Evolutionary conservation across 352 stramenopile species (phyloP).

Genomic region (Phytopythium oedochilum): DNA sequence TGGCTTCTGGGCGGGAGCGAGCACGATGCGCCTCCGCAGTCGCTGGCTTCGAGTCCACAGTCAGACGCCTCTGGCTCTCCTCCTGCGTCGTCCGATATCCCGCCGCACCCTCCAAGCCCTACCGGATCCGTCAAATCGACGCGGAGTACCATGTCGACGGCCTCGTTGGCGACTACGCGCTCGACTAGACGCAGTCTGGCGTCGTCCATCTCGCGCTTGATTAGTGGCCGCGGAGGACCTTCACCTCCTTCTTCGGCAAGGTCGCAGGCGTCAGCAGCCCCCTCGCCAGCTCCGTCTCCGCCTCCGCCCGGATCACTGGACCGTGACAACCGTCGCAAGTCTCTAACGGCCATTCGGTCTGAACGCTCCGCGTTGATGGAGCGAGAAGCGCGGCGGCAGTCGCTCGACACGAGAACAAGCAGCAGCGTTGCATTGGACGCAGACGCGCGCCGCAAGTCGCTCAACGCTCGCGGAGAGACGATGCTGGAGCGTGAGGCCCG

Average conservation of each 20-base stretch:
- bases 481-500: constrained; percentile 24
- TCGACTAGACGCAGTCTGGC: constrained; percentile 3
- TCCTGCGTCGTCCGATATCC: neutral
- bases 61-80: neutral
- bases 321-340: constrained; percentile 6
- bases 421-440: neutral
- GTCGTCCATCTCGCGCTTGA: constrained; percentile 6
- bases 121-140: constrained; percentile 39
- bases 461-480: constrained; percentile 12
- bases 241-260: constrained; percentile 3
- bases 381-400: constrained; percentile 1
- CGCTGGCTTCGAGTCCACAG: constrained; percentile 7
- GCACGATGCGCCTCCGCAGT: constrained; percentile 16
- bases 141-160: constrained; percentile 38
- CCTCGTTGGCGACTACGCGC: constrained; percentile 24
- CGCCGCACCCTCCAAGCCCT: constrained; percentile 25
- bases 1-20: constrained; percentile 33
- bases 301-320: neutral
- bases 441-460: constrained; percentile 1
- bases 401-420: constrained; percentile 1
- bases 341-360: neutral
- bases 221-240: neutral
- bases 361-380: neutral
- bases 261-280: neutral
- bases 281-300: neutral